Evolutionary conservation across 2,329 filamentous ascomycete genomes (phyloP).

Genomic region (Monosporascus cannonballus): DNA sequence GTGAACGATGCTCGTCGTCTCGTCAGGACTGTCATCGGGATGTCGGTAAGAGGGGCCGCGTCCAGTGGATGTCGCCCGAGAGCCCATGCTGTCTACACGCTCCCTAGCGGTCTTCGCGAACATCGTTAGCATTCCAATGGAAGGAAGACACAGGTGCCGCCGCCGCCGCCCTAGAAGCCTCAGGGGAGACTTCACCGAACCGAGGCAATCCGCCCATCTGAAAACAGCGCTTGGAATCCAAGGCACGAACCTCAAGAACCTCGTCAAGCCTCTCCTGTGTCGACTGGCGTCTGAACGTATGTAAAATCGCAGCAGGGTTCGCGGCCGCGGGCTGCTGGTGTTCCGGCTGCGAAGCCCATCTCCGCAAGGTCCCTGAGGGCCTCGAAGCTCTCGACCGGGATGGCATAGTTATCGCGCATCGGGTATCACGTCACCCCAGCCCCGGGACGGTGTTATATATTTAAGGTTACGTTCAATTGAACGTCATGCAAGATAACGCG

Average conservation of each 20-base stretch:
- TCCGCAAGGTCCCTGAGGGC: background rate
- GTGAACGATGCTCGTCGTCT: conserved; percentile 35
- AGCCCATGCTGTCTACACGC: conserved; percentile 36
- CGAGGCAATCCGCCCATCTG: too few relatives aligned
- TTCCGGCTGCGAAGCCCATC: background rate
- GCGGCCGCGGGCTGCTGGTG: background rate
- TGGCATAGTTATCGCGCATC: background rate
- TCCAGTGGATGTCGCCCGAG: conserved; percentile 8
- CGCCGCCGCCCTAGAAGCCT: too few relatives aligned
- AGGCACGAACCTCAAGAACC: conserved; percentile 39
- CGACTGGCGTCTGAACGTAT: conserved; percentile 20
- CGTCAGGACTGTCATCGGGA: conserved; percentile 26
- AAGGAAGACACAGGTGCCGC: too few relatives aligned
- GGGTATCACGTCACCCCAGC: background rate
- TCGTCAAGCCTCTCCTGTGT: conserved; percentile 36
- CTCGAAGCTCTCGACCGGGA: background rate
- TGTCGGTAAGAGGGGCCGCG: conserved; percentile 12
- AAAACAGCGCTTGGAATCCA: background rate
- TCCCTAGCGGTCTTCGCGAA: conserved; percentile 32
- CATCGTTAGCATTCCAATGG: background rate
- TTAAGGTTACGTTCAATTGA: background rate
- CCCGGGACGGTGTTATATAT: background rate
- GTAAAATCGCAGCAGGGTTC: background rate
- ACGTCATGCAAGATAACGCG: too few relatives aligned
- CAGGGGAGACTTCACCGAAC: too few relatives aligned